These are phyloP conservation scores for Neopestalotiopsis clavispora DNA, from an alignment of 2,329 filamentous ascomycete species.

Conservation along the genomic window DNA sequence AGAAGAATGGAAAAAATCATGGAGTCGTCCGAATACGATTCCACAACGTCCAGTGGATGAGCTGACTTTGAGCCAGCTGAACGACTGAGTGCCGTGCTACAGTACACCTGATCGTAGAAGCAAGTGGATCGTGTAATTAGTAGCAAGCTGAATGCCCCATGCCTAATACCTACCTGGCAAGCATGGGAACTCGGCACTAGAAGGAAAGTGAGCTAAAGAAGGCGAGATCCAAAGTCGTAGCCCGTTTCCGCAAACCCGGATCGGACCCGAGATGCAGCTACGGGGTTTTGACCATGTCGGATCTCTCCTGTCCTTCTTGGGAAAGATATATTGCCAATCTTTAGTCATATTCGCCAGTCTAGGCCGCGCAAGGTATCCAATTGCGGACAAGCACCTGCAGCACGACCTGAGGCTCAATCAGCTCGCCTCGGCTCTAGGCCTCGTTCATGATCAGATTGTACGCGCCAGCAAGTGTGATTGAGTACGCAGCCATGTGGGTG, in stretches of 20 bases:
- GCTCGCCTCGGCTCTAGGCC: not conserved
- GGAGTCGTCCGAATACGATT: not conserved
- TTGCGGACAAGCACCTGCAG: not conserved
- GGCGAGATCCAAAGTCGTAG: not conserved
- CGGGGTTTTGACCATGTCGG: not conserved
- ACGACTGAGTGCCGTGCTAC: not conserved
- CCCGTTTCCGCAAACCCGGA: not conserved
- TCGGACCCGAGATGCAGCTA: not conserved
- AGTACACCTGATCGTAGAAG: not conserved
- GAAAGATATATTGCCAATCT: constrained; percentile 3
- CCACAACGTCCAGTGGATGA: not conserved
- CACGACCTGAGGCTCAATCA: not conserved
- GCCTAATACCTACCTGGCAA: not conserved
- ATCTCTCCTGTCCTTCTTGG: not conserved
- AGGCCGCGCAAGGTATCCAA: not conserved
- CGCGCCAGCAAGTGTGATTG: not conserved
- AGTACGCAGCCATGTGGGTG: constrained; percentile 5
- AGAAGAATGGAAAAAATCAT: not conserved
- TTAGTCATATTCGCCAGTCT: not conserved
- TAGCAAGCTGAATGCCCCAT: not conserved
- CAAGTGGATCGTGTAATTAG: not conserved
- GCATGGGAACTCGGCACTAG: not conserved
- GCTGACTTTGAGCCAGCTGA: not conserved
- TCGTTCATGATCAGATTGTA: not conserved
- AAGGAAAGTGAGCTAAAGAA: not conserved